These are phyloP conservation scores for Neurospora tetraspora DNA, from an alignment of 495 filamentous ascomycete species.

Conservation along the genomic window DNA sequence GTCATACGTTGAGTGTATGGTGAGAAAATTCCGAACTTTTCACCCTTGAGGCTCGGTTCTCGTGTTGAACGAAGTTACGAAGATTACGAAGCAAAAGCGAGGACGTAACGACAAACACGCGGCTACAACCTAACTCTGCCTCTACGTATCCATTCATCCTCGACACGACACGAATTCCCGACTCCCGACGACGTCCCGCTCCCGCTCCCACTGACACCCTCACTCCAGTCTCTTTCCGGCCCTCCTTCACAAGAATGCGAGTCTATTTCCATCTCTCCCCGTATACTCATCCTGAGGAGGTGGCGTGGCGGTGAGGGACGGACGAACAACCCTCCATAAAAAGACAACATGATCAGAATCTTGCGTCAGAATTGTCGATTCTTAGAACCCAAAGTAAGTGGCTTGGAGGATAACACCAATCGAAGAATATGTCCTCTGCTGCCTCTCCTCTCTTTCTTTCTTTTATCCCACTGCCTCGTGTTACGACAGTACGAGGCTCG, in stretches of 20 bases:
- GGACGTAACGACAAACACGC: neutral
- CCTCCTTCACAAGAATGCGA: neutral
- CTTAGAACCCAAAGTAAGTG: neutral
- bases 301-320: neutral
- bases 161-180: neutral
- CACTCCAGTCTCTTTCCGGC: neutral
- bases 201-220: neutral
- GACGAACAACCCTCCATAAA: neutral
- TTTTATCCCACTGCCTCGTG: neutral
- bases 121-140: neutral
- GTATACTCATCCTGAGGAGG: neutral
- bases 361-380: neutral
- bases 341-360: neutral
- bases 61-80: neutral
- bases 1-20: neutral
- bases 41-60: neutral
- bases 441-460: neutral
- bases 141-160: neutral
- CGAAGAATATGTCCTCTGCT: neutral
- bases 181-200: neutral
- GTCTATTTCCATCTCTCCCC: neutral
- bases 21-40: neutral
- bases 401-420: neutral
- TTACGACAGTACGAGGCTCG: neutral
- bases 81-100: neutral